Percentiles rank a stretch among this genome's conserved stretches.
phyloP scores from a whole-genome alignment of 164 flowering plant genomes.

The Cinnamomum chago region DNA sequence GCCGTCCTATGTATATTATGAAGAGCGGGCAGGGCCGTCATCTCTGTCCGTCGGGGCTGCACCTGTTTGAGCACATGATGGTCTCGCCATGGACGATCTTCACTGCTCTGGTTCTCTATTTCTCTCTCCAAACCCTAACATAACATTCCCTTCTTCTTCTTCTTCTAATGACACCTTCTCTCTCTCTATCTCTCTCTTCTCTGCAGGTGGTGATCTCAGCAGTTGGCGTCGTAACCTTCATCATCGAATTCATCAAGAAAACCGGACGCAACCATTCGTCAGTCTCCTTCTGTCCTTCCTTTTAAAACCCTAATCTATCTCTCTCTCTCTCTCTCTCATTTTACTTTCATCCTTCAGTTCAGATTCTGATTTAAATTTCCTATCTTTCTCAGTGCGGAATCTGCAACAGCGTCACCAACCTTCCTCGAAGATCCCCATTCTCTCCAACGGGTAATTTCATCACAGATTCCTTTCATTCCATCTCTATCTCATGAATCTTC shows the following conservation, averaged over 20 bases:
- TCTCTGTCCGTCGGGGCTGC: too few relatives aligned
- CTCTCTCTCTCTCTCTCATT: not conserved
- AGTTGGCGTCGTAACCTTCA: constrained; percentile 1
- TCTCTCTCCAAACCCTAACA: not conserved
- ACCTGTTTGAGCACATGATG: too few relatives aligned
- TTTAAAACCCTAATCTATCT: not conserved
- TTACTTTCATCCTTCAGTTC: not conserved
- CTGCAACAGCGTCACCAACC: not conserved
- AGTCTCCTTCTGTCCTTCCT: not conserved
- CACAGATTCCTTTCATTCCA: too few relatives aligned
- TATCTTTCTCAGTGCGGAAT: not conserved
- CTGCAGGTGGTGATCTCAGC: constrained; percentile 1
- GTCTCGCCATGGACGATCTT: too few relatives aligned
- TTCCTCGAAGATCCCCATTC: constrained; percentile 14
- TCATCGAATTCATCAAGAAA: constrained; percentile 6
- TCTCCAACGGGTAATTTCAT: constrained; percentile 7
- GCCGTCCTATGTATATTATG: too few relatives aligned
- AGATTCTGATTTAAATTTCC: not conserved
- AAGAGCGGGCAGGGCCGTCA: too few relatives aligned
- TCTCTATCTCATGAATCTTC: too few relatives aligned
- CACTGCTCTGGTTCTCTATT: not conserved
- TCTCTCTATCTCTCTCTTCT: not conserved
- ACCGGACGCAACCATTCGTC: constrained; percentile 8
- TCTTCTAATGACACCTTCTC: not conserved
- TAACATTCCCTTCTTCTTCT: too few relatives aligned